phyloP scores from a whole-genome alignment of 768 basidiomycete genomes.

The Suillus alpinus region DNA sequence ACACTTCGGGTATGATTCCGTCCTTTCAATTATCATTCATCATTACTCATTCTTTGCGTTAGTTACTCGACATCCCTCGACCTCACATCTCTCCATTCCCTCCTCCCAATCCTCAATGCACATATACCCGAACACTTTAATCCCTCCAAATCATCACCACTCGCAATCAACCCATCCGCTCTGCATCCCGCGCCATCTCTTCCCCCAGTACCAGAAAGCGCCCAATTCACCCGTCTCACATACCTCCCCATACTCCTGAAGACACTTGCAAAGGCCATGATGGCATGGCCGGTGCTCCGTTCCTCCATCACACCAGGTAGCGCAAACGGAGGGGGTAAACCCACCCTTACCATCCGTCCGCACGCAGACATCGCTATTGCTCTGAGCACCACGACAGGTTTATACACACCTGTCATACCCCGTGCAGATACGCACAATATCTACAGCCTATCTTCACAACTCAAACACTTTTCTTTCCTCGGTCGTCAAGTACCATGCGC shows the following conservation, averaged over 20 bases:
- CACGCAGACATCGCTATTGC: slow-evolving; percentile 75
- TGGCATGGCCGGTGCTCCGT: slow-evolving; percentile 82
- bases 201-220: slow-evolving; percentile 45
- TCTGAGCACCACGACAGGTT: slow-evolving; percentile 75
- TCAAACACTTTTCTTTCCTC: slow-evolving; percentile 59
- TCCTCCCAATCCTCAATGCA: slow-evolving; percentile 63
- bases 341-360: slow-evolving; percentile 69
- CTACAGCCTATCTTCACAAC: slow-evolving; percentile 57
- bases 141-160: slow-evolving; percentile 37
- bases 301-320: slow-evolving; percentile 58
- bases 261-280: slow-evolving; percentile 75
- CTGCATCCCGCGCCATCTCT: slow-evolving; percentile 39
- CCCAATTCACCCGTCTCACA: slow-evolving; percentile 65
- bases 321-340: slow-evolving; percentile 38
- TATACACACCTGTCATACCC: slow-evolving; percentile 76
- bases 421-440: slow-evolving; percentile 52
- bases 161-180: slow-evolving; percentile 36
- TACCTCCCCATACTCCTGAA: slow-evolving; percentile 85
- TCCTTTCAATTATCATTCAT: not conserved
- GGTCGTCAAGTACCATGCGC: slow-evolving; percentile 67
- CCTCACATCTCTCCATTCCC: slow-evolving; percentile 61
- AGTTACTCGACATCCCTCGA: slow-evolving; percentile 78
- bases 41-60: slow-evolving; percentile 3
- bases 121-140: slow-evolving; percentile 63
- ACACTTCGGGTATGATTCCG: slow-evolving; percentile 63